Evolutionary conservation across 2,329 filamentous ascomycete species (phyloP).

Genomic region (Xylariaceae sp.): DNA sequence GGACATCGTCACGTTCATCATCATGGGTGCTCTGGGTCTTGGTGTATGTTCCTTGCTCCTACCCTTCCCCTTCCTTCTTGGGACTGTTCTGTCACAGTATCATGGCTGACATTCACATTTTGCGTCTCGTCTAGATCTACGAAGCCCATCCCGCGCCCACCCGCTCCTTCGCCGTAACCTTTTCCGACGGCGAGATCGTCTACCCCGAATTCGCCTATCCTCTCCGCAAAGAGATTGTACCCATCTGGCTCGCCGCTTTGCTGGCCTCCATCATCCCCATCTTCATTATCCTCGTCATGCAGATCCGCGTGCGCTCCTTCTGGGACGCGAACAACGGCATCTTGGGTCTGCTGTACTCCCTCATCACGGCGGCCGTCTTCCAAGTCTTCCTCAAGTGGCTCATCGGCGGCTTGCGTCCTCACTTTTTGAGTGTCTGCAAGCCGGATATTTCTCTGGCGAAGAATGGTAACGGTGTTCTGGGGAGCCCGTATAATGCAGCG

Average conservation of each 20-base stretch:
- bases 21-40: conserved; percentile 62
- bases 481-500: conserved; percentile 41
- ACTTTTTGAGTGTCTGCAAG: conserved; percentile 68
- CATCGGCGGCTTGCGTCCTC: conserved; percentile 68
- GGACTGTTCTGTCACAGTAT: neutral
- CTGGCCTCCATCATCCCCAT: conserved; percentile 64
- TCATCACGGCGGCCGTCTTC: conserved; percentile 69
- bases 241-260: conserved; percentile 67
- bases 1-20: conserved; percentile 63
- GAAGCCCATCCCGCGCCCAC: conserved; percentile 61
- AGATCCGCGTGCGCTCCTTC: conserved; percentile 64
- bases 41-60: conserved; percentile 49
- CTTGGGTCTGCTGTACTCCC: conserved; percentile 64
- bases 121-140: conserved; percentile 47
- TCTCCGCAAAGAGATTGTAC: conserved; percentile 64
- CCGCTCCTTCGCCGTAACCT: conserved; percentile 66
- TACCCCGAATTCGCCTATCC: conserved; percentile 69
- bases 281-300: conserved; percentile 58
- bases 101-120: neutral
- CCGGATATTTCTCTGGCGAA: conserved; percentile 48
- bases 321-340: conserved; percentile 70
- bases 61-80: neutral
- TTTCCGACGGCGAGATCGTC: conserved; percentile 63
- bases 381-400: conserved; percentile 74
- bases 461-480: conserved; percentile 37